Evolutionary conservation across 345 rosid species (phyloP).

Genomic region (Camelina laxa): DNA sequence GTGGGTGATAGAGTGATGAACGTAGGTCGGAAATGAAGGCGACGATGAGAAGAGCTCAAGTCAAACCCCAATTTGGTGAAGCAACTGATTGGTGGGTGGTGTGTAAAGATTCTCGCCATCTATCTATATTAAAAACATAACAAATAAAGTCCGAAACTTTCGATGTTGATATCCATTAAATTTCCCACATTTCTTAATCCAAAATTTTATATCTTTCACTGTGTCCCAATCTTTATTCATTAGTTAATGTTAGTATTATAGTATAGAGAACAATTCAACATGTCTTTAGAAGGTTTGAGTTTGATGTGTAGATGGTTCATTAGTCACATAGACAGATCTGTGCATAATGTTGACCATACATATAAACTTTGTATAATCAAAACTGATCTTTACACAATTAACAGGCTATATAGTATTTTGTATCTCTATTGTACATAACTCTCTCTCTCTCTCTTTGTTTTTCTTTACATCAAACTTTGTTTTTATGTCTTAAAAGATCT

Average conservation of each 20-base stretch:
- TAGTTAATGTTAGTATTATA: neutral
- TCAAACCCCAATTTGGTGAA: conserved; percentile 35
- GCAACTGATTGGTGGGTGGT: conserved; percentile 33
- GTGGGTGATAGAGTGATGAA: conserved; percentile 26
- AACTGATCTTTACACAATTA: conserved; percentile 19
- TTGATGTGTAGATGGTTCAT: too few relatives aligned
- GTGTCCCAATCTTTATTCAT: neutral
- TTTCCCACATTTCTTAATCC: neutral
- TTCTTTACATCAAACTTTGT: conserved; percentile 19
- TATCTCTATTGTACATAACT: conserved; percentile 21
- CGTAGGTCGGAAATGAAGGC: neutral
- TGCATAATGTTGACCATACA: neutral
- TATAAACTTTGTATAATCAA: conserved; percentile 12
- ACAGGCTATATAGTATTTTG: neutral
- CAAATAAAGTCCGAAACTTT: conserved; percentile 13
- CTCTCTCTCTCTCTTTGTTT: neutral
- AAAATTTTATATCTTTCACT: neutral
- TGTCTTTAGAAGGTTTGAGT: too few relatives aligned
- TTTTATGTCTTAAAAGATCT: conserved; percentile 2
- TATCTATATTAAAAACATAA: neutral
- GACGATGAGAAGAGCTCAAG: conserved; percentile 25
- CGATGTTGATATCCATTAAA: conserved; percentile 1
- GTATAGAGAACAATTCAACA: too few relatives aligned
- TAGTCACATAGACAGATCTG: too few relatives aligned
- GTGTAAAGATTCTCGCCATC: conserved; percentile 42